Evolutionary conservation across 257 asterid species (phyloP).

Genomic region (Solanum lycopersicoides): DNA sequence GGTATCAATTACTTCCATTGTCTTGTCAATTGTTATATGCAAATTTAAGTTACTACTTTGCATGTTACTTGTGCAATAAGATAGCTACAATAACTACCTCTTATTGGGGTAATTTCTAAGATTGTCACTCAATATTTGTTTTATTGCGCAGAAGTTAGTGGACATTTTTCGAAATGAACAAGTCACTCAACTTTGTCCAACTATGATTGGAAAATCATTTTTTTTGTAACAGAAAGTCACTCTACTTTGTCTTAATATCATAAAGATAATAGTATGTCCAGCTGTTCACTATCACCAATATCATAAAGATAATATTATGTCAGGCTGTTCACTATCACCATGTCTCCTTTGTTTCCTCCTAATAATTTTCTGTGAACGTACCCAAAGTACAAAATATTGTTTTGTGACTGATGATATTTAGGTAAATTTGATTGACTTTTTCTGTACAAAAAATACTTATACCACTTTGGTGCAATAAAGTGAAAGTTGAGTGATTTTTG

Average conservation of each 20-base stretch:
- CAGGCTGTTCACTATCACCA: not conserved
- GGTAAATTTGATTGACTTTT: not conserved
- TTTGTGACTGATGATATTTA: not conserved
- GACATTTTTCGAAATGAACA: not conserved
- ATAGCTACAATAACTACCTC: not conserved
- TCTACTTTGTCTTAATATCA: not conserved
- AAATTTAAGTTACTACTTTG: not conserved
- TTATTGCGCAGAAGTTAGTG: not conserved
- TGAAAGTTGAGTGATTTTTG: not conserved
- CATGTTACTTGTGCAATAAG: not conserved
- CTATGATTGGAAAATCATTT: not conserved
- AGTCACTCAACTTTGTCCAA: not conserved
- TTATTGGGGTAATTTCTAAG: not conserved
- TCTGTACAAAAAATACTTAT: not conserved
- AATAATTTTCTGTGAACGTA: not conserved
- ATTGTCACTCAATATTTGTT: not conserved
- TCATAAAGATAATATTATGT: not conserved
- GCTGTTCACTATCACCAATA: not conserved
- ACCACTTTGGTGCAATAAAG: not conserved
- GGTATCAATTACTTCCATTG: conserved; percentile 30
- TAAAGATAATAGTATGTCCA: not conserved
- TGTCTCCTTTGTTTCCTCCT: not conserved
- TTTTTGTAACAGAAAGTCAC: not conserved
- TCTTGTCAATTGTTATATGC: not conserved
- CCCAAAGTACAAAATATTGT: not conserved